These are phyloP conservation scores for Microcos paniculata DNA, from an alignment of 345 rosid species.

Conservation along the genomic window DNA sequence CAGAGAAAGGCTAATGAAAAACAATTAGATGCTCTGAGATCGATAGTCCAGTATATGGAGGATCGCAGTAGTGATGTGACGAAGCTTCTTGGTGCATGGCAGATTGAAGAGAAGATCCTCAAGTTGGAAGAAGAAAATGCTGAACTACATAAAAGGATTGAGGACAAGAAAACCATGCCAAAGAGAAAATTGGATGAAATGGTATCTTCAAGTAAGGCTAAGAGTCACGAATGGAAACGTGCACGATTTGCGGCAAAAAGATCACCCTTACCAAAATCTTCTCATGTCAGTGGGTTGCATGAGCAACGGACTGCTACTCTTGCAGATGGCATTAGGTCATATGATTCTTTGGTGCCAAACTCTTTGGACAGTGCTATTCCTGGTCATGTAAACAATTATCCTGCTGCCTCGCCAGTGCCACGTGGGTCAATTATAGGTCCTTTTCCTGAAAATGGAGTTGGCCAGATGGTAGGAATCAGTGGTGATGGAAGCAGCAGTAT, in stretches of 20 bases:
- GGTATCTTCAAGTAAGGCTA: conserved; percentile 26
- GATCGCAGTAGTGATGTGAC: conserved; percentile 47
- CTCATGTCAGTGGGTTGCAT: conserved; percentile 31
- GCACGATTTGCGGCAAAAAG: conserved; percentile 32
- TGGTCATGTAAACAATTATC: conserved; percentile 41
- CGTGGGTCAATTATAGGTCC: conserved; percentile 35
- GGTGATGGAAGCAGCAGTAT: conserved; percentile 19
- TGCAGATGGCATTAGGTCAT: conserved; percentile 25
- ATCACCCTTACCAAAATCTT: conserved; percentile 34
- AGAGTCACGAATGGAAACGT: conserved; percentile 52
- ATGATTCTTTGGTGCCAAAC: conserved; percentile 22
- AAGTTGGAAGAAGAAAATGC: conserved; percentile 52
- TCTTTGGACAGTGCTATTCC: conserved; percentile 37
- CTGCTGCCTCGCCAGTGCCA: conserved; percentile 34
- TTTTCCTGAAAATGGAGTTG: conserved; percentile 37
- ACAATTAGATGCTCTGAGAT: conserved; percentile 45
- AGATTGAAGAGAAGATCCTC: conserved; percentile 44
- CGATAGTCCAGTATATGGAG: conserved; percentile 55
- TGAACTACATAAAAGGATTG: conserved; percentile 37
- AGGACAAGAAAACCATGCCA: conserved; percentile 29
- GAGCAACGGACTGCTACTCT: conserved; percentile 37
- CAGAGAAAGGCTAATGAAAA: conserved; percentile 58
- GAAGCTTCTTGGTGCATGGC: conserved; percentile 53
- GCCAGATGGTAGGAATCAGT: conserved; percentile 12
- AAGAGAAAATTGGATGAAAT: conserved; percentile 48